Evolutionary conservation across 495 filamentous ascomycete genomes (phyloP).

Genomic region (Penicillium maclennaniae): DNA sequence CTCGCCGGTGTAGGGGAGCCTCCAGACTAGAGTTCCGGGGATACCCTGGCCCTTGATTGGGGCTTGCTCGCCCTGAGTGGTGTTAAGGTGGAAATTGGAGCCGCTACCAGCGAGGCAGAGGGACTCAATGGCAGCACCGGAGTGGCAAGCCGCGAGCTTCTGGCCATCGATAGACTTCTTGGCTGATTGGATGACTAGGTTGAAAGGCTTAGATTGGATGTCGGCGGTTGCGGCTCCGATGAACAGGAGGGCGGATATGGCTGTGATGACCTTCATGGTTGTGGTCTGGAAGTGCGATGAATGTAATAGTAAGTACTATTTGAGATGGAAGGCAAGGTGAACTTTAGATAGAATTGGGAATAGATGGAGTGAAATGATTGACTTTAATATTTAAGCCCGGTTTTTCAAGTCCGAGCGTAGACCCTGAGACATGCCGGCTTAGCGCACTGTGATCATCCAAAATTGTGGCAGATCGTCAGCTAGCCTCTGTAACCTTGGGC

Average conservation of each 20-base stretch:
- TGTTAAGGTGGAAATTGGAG: slow-evolving; percentile 35
- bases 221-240: slow-evolving; percentile 8
- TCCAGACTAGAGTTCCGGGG: slow-evolving; percentile 10
- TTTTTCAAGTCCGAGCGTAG: background rate
- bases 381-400: slow-evolving; percentile 3
- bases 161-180: slow-evolving; percentile 32
- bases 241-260: slow-evolving; percentile 8
- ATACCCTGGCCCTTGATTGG: slow-evolving; percentile 4
- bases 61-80: slow-evolving; percentile 24
- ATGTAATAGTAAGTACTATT: background rate
- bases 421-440: slow-evolving; percentile 9
- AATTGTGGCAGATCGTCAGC: slow-evolving; percentile 12
- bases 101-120: slow-evolving; percentile 45
- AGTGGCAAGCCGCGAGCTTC: slow-evolving; percentile 48
- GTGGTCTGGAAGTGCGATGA: background rate
- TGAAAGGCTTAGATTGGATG: slow-evolving; percentile 29
- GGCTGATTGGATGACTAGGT: slow-evolving; percentile 18
- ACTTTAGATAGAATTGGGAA: background rate
- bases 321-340: background rate
- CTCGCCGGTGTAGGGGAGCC: slow-evolving; percentile 1
- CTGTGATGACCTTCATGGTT: slow-evolving; percentile 11
- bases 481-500: background rate
- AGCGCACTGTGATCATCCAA: slow-evolving; percentile 5
- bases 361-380: background rate
- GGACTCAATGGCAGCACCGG: slow-evolving; percentile 52